Base-by-base conservation (phyloP, 1,284 basidiomycete genomes). In the Grifola frondosa region DNA sequence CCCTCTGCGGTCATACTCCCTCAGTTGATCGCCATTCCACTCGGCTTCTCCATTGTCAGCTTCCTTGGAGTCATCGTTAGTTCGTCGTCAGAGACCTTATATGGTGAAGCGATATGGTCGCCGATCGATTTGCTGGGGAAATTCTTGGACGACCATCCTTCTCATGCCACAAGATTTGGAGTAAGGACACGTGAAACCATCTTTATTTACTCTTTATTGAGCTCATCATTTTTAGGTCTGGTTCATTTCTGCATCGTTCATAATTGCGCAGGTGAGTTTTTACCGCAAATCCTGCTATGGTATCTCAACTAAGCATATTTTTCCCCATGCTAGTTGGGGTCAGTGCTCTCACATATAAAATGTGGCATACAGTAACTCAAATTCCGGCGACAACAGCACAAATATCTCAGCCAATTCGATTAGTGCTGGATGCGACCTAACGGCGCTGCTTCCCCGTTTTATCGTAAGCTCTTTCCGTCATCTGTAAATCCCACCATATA, bases 351-450 rank as follows among this genome's bases (percentile, higher is more conserved):
- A 6, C 3, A 19, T 4, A 19, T 17, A 8, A 6, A 9, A 1
- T n/a, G 6, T 19, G 50, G 51, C 43, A 48, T 28, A n/a, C n/a
- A n/a, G n/a, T n/a, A n/a, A n/a, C n/a, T n/a, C n/a, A n/a, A n/a
- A n/a, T n/a, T 39, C n/a, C n/a, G n/a, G n/a, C n/a, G n/a, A n/a
- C n/a, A n/a, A 12, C 40, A 83, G 82, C 21, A 86, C 83, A 31
- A 91, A 89, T 63, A 87, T 91, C 56, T 85, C 86, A 10, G 89
- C 91, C 38, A 94, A 94, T 69, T 86, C 85, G 4, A 80, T 93
- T 52, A 85, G 81, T 26, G 90, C 90, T 5, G 89, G 91, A 6
- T 90, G 88, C 57, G 91, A 94, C 65, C 67, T 93, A 52, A 91
- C 90, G 1, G 82, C 89, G 3, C 73, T 92, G 25, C 71, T 81